Evolutionary conservation across 2,329 filamentous ascomycete species (phyloP).

Genomic region (Hypoxylon sp.): DNA sequence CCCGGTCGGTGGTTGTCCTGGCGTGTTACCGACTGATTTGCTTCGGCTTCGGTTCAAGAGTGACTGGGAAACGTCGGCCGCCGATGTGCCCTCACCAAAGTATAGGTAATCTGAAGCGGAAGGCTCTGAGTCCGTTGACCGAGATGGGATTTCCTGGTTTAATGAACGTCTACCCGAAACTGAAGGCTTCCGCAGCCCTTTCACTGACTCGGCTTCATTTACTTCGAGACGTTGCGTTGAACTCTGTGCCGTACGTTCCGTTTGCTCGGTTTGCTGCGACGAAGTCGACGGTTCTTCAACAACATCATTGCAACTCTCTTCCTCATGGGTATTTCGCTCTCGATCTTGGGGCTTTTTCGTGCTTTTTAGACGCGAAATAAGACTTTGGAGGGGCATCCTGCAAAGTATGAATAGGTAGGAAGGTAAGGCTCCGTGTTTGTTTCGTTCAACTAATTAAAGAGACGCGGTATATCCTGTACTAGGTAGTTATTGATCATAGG

Average conservation of each 20-base stretch:
- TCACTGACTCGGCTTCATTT: conserved; percentile 7
- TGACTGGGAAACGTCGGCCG: conserved; percentile 28
- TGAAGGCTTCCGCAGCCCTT: conserved; percentile 25
- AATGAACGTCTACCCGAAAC: not conserved
- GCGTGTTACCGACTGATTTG: conserved; percentile 8
- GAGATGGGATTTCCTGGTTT: not conserved
- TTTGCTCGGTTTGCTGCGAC: conserved; percentile 7
- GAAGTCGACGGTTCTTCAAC: not conserved
- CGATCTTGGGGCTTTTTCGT: conserved; percentile 10
- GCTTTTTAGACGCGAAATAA: conserved; percentile 26
- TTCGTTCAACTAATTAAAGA: not conserved
- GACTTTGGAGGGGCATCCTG: conserved; percentile 20
- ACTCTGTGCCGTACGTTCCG: conserved; percentile 3
- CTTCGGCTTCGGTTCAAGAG: conserved; percentile 22
- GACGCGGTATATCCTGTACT: not conserved
- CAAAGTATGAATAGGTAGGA: not conserved
- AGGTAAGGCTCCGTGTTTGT: not conserved
- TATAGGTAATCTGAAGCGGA: conserved; percentile 35
- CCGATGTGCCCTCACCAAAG: conserved; percentile 35
- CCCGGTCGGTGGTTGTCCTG: not conserved
- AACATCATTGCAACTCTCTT: not conserved
- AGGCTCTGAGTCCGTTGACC: conserved; percentile 15
- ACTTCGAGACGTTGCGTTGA: not conserved
- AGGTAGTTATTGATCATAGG: not conserved
- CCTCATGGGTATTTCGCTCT: not conserved